Evolutionary conservation across 352 stramenopile species (phyloP), one percentile per base, ranked within the genome.

Genomic region (Phytophthora pinifolia): DNA sequence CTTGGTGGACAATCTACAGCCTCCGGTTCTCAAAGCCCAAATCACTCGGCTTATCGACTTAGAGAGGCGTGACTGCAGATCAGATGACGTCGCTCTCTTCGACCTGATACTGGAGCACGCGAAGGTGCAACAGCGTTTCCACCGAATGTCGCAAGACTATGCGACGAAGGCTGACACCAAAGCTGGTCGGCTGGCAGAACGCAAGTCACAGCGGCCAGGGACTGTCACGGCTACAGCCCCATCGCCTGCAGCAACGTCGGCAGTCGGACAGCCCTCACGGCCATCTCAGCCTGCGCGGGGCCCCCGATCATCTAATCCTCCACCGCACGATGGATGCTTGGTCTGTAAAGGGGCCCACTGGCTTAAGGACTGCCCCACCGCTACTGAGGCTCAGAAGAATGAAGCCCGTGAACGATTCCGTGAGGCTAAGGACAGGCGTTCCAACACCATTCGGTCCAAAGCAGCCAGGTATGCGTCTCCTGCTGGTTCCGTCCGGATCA

Each of bases 21-120:
- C 45, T 32, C 15, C 45, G 7, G 31, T 42, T 6, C 45, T 51
- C 7, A 51, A 51, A 20, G 45, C 45, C 6, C 45, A 51, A 14
- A 51, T 51, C 12, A 32, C 4, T 0, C 45, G 45, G 12, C 32
- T 51, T 18, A 51, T 51, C 6, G 45, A 51, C 0, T 43, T 51
- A 8, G 45, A 51, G 32, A 41, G 20, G 12, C 45, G 32, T n/a
- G 45, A 51, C 31, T 51, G 45, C 4, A 51, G 43, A n/a, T 34
- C 45, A 13, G 45, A 51, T 51, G 45, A 51, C n/a, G 45, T 51
- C 7, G 45, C 45, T 7, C 32, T 51, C 17, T 42, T 51, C 34
- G 45, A 51, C 6, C 10, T 43, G 18, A 51, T 51, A 15, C 10
- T 51, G 9, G 31, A 51, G 4, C 45, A 51, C 17, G 45, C 45